A percentile compares a stretch with the other conserved stretches of the same genome.
phyloP scores from a whole-genome alignment of 345 rosid species.

The Bruguiera parviflora region DNA sequence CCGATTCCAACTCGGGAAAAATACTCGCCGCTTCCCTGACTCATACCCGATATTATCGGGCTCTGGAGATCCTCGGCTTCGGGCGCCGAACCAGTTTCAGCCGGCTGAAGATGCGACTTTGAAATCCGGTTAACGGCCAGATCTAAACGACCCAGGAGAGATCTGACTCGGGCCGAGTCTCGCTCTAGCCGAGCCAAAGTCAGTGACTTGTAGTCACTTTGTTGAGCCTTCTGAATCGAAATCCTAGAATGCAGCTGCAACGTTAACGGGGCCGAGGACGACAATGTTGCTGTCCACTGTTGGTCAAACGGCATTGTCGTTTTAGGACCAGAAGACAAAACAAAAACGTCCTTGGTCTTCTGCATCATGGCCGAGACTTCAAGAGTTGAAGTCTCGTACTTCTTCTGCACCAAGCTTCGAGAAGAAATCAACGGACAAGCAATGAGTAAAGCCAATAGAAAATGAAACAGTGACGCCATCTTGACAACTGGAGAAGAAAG shows the following conservation, averaged over 20 bases:
- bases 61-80: conserved; percentile 39
- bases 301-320: neutral
- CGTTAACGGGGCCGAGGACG: conserved; percentile 25
- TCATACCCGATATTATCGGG: conserved; percentile 68
- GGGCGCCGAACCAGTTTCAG: conserved; percentile 18
- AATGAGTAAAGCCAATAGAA: conserved; percentile 23
- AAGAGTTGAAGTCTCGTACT: conserved; percentile 26
- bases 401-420: conserved; percentile 24
- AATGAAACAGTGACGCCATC: neutral
- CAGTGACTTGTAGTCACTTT: conserved; percentile 58
- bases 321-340: conserved; percentile 16
- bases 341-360: conserved; percentile 20
- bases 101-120: conserved; percentile 51
- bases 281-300: neutral
- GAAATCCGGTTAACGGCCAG: conserved; percentile 41
- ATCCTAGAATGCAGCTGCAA: conserved; percentile 53
- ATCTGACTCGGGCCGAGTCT: conserved; percentile 64
- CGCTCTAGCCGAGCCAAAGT: conserved; percentile 59
- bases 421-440: conserved; percentile 24
- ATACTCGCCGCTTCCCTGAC: conserved; percentile 95
- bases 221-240: conserved; percentile 34
- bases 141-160: conserved; percentile 49
- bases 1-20: conserved; percentile 85
- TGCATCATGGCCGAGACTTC: conserved; percentile 44
- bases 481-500: neutral